phyloP scores from a whole-genome alignment of 2,329 filamentous ascomycete genomes.

The Pseudovirgaria hyperparasitica region DNA sequence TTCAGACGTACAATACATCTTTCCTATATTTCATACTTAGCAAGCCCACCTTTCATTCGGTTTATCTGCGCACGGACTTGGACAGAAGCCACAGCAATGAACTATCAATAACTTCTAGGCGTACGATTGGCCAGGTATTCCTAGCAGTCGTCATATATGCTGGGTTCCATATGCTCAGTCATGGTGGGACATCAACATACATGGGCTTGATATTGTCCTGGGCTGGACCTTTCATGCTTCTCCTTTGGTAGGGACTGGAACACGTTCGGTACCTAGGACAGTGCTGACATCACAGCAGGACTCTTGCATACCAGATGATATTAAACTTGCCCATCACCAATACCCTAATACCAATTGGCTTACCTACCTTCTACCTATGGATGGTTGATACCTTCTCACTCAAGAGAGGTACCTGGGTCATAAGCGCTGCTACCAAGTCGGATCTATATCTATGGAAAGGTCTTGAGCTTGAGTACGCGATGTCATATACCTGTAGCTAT shows the following conservation, averaged over 20 bases:
- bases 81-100: constrained; percentile 9
- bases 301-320: constrained; percentile 50
- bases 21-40: constrained; percentile 55
- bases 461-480: constrained; percentile 49
- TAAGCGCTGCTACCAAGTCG: constrained; percentile 54
- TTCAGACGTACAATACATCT: constrained; percentile 63
- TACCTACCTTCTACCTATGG: constrained; percentile 61
- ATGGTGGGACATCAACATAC: constrained; percentile 45
- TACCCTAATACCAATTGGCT: constrained; percentile 44
- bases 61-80: constrained; percentile 33
- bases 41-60: constrained; percentile 47
- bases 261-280: background rate
- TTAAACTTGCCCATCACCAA: constrained; percentile 45
- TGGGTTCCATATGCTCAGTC: constrained; percentile 34
- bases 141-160: constrained; percentile 32
- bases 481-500: background rate
- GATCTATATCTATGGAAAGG: constrained; percentile 49
- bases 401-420: constrained; percentile 58
- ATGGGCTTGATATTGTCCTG: constrained; percentile 57
- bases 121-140: constrained; percentile 37
- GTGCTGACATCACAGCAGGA: constrained; percentile 24
- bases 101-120: constrained; percentile 25
- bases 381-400: constrained; percentile 57
- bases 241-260: constrained; percentile 39
- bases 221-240: constrained; percentile 52